phyloP scores from a whole-genome alignment of 352 stramenopile genomes.

The Blastocystis sp. region DNA sequence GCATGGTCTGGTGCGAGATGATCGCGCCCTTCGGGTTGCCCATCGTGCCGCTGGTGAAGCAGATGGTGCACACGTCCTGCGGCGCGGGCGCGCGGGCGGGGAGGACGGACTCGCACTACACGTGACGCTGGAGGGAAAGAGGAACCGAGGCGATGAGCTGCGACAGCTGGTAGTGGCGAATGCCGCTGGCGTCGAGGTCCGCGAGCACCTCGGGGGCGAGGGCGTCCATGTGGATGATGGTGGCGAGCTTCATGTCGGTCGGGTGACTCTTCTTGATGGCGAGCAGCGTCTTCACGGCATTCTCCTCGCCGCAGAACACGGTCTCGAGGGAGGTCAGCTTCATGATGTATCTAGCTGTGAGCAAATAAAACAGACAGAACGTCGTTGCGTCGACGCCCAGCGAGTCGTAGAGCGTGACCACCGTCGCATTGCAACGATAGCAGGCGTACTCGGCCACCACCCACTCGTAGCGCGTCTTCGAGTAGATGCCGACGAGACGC shows the following conservation, averaged over 20 bases:
- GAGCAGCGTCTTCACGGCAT: constrained; percentile 75
- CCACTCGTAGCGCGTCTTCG: constrained; percentile 95
- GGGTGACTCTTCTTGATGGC: not conserved
- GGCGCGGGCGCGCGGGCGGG: constrained; percentile 76
- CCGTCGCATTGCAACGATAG: constrained; percentile 81
- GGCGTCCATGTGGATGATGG: constrained; percentile 76
- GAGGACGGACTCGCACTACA: constrained; percentile 77
- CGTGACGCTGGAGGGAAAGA: constrained; percentile 24
- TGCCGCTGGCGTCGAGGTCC: constrained; percentile 37
- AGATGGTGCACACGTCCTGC: constrained; percentile 89
- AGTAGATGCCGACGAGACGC: constrained; percentile 89
- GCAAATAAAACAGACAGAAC: not conserved
- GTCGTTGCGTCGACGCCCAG: constrained; percentile 81
- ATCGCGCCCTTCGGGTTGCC: constrained; percentile 93
- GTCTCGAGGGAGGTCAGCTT: constrained; percentile 80
- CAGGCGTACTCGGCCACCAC: constrained; percentile 87
- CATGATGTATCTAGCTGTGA: constrained; percentile 79
- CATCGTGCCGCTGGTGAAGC: constrained; percentile 93
- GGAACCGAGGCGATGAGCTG: constrained; percentile 74
- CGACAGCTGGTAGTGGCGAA: constrained; percentile 74
- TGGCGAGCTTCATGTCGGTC: constrained; percentile 76
- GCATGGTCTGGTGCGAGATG: constrained; percentile 86
- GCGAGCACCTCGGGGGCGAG: constrained; percentile 1
- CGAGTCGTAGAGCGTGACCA: constrained; percentile 87
- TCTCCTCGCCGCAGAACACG: constrained; percentile 78